Evolutionary conservation across 2,329 filamentous ascomycete genomes (phyloP).

Genomic region (Canariomyces notabilis): DNA sequence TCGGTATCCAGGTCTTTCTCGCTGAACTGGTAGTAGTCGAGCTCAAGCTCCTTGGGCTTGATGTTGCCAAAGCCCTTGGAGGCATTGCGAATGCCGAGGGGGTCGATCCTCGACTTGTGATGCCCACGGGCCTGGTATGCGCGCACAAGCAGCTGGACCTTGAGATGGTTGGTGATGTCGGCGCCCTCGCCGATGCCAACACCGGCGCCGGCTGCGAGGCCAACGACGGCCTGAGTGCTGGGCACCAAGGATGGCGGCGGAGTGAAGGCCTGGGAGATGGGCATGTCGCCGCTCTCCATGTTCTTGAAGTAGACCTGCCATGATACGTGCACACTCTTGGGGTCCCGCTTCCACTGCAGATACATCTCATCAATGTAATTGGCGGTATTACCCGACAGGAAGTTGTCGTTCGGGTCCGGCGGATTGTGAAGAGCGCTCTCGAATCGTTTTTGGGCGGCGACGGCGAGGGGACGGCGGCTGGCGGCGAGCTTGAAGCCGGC

Average conservation of each 20-base stretch:
- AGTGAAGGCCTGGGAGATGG: constrained; percentile 93
- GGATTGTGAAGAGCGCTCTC: constrained; percentile 50
- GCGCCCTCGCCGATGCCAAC: constrained; percentile 63
- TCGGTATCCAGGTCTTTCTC: constrained; percentile 91
- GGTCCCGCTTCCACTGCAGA: constrained; percentile 91
- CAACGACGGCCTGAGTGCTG: constrained; percentile 71
- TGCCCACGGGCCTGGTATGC: constrained; percentile 97
- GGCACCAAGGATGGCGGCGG: constrained; percentile 90
- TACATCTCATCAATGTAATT: constrained; percentile 99
- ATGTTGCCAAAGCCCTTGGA: constrained; percentile 77
- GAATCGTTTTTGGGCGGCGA: constrained; percentile 48
- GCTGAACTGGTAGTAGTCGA: constrained; percentile 91
- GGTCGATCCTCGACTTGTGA: constrained; percentile 97
- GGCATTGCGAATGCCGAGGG: constrained; percentile 86
- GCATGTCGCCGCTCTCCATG: constrained; percentile 98
- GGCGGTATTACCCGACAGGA: constrained; percentile 92
- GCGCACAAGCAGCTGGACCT: constrained; percentile 93
- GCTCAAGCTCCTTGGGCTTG: constrained; percentile 85
- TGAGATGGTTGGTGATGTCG: constrained; percentile 92
- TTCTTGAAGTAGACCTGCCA: constrained; percentile 99
- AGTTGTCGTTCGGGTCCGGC: constrained; percentile 86
- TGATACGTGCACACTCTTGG: constrained; percentile 89
- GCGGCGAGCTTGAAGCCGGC: constrained; percentile 41
- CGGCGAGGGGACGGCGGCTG: constrained; percentile 45
- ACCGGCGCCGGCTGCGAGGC: constrained; percentile 64